Base-by-base conservation (phyloP, 345 rosid species). In the Citrus reticulata region DNA sequence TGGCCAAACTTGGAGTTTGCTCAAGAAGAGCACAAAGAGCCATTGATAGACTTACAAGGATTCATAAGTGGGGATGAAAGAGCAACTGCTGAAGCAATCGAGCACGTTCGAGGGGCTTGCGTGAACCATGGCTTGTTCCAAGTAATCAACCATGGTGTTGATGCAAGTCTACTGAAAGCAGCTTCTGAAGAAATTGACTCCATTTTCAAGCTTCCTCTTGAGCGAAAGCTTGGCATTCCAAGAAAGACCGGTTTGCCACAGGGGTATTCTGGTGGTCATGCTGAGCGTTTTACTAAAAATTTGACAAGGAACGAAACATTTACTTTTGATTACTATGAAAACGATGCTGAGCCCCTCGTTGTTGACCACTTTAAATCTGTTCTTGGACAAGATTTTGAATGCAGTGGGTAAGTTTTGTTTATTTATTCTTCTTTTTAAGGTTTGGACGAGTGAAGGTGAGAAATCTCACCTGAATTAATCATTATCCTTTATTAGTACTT, bases 231-330 rank as follows among this genome's bases (percentile, higher is more conserved):
- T 27, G 63, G 85, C 29, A 39, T 82, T 60, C 81, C 70, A 9
- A 79, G 85, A 78, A 85, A 74, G 74, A 84, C 87, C 0, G 88
- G 86, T 2, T 68, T 65, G 1, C 76, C 82, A 16, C 34, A 30
- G 2, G 93, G 95, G 3, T 91, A 85, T 57, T 80, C 95, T 4
- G 89, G 86, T 7, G 91, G 89, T 9, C 92, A 89, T 71, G 88
- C 89, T 0, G 87, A 88, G 70, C 62, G 91, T 65, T 88, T 62
- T 35, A 78, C 90, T 6, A 79, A 90, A 25, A 89, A 88, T 81
- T 64, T 91, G 80, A 91, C 95, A 2, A 89, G 95, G 95, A 91
- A 91, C 74, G 95, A 91, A 84, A 88, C 90, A 4, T 85, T 87
- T 25, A 82, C 95, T 1, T 85, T 88, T 70, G 66, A 79, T 10